phyloP scores from a whole-genome alignment of 2,329 filamentous ascomycete genomes.

The Xylariaceae sp. region DNA sequence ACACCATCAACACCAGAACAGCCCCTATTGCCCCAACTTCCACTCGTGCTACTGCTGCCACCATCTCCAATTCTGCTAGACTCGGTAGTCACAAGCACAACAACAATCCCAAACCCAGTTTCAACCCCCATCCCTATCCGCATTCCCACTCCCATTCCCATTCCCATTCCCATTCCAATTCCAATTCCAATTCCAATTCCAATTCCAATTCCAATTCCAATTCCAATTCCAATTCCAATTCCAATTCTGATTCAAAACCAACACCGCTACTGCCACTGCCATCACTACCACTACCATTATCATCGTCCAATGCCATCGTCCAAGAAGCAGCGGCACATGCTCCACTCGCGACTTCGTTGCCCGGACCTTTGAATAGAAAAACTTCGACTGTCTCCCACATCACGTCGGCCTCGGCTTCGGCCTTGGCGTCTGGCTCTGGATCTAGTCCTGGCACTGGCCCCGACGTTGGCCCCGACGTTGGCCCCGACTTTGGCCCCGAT shows the following conservation, averaged over 20 bases:
- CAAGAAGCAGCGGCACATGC: constrained; percentile 14
- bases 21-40: constrained; percentile 9
- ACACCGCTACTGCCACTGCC: constrained; percentile 17
- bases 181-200: not conserved
- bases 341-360: constrained; percentile 18
- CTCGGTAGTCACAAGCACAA: not conserved
- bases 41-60: not conserved
- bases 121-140: not conserved
- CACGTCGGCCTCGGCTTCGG: constrained; percentile 10
- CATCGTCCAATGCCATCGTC: constrained; percentile 14
- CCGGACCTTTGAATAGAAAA: constrained; percentile 19
- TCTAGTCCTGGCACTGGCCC: constrained; percentile 5
- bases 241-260: constrained; percentile 11
- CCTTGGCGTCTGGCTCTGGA: constrained; percentile 1
- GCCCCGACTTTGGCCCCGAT: constrained; percentile 7
- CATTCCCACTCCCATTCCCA: not conserved
- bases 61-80: not conserved
- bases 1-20: not conserved
- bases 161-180: not conserved
- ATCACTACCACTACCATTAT: not conserved
- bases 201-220: constrained; percentile 18
- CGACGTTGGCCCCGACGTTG: constrained; percentile 1
- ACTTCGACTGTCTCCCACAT: constrained; percentile 1
- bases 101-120: not conserved
- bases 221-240: not conserved